Evolutionary conservation across 1,139 yeast species (phyloP), one percentile per base, ranked within the genome.

Genomic region (Diutina pseudorugosa): DNA sequence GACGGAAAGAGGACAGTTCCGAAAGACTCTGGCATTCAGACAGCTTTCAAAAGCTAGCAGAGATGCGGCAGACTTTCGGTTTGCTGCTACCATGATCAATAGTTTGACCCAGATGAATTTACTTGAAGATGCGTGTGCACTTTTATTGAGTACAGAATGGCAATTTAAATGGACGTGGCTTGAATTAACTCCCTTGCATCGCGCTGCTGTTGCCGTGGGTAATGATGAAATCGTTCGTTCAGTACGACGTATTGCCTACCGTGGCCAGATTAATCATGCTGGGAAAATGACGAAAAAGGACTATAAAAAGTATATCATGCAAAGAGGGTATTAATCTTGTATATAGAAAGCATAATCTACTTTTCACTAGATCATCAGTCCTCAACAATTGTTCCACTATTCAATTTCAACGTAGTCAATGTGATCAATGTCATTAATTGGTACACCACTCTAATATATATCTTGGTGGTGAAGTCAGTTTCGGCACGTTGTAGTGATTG

Each of bases 101-200:
- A 66, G 80, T 21, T 71, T 84, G 53, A 72, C 81, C 0, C 68
- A 70, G 14, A 68, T 80, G 63, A 76, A 79, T 9, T 67, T 79
- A 51, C 68, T 81, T 12, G 76, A 79, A 14, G 95, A 89, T 62
- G 96, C 95, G 0, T 67, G 84, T 55, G 82, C 82, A 23, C 70
- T 89, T 36, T 75, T 88, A 27, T 18, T 79, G 52, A 80, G 93
- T 51, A 82, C 95, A 0, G 78, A 79, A 56, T 79, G 77, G 50
- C 82, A 81, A 59, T 86, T 87, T 64, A 70, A 75, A 42, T 90
- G 97, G 97, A 75, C 76, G 1, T 82, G 82, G 73, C 69, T 70
- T 51, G 77, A 79, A 59, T 67, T 84, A 49, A 76, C 73, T 52
- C 64, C 68, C 7, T 65, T 85, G 18, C 71, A 79, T 58, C 59